Evolutionary conservation across 2,329 filamentous ascomycete genomes (phyloP), one percentile per base, ranked within the genome.

Genomic region (Hypoxylon sp.): DNA sequence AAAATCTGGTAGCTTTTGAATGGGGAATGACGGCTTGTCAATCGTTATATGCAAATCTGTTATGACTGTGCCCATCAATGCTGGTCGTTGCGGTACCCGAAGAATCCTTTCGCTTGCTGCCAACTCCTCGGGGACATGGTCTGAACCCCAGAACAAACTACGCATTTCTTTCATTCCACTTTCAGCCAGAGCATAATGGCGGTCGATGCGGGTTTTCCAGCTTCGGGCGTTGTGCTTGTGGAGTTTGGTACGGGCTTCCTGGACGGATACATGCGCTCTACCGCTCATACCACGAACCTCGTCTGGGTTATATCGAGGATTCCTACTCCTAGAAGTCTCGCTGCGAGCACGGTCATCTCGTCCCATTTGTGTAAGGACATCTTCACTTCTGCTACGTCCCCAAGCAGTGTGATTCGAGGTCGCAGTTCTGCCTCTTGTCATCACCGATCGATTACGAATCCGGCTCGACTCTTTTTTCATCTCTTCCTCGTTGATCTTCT

Each of bases 171-270:
- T 87, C 69, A 93, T 89, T n/a, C 84, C 83, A 21, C 82, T 80
- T 51, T 82, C 87, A 40, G 92, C 87, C 57, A 85, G 82, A 13
- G 77, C 74, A 64, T 89, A 85, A 17, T 87, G 85, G 41, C 84
- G 81, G 65, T 96, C 91, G 55, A 99, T 97, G 11, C 93, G 87
- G 65, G 83, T 86, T 71, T 91, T 96, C 94, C 94, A 99, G 47
- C 90, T 92, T 63, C 91, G 86, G 2, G 93, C 83, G 70, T 97
- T 96, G 65, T 95, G 85, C 45, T 84, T 77, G 63, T 94, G 81
- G 8, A 99, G 78, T 62, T 82, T 88, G 41, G 86, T 78, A 64
- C 86, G 83, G 4, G 94, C 94, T 60, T 94, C 88, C 8, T 87
- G 81, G 29, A 90, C 83, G 0, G 89, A 83, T 7, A 96, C 80